phyloP scores from a whole-genome alignment of 1,284 basidiomycete species.

The Ganoderma lingzhi region DNA sequence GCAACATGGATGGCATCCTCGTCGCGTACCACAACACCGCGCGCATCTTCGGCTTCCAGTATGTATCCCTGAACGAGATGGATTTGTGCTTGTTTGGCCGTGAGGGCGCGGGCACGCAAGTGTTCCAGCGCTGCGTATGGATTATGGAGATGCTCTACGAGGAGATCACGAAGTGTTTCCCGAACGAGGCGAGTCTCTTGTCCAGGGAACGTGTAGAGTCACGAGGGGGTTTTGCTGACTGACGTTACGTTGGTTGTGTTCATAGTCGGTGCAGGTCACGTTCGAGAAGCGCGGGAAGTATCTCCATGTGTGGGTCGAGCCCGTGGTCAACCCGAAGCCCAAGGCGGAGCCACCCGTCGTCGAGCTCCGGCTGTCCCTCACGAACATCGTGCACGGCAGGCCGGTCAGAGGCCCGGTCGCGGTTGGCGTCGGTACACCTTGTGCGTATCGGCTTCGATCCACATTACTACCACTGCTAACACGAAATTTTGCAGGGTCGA shows the following conservation, averaged over 20 bases:
- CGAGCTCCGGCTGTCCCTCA: constrained; percentile 49
- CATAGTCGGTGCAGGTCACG: constrained; percentile 64
- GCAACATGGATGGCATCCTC: constrained; percentile 97
- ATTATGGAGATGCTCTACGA: constrained; percentile 79
- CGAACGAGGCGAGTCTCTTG: constrained; percentile 59
- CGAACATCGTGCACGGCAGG: constrained; percentile 45
- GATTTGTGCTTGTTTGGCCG: constrained; percentile 83
- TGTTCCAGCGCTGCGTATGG: constrained; percentile 82
- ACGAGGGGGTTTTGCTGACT: not conserved
- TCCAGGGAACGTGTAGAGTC: not conserved
- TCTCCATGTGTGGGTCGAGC: constrained; percentile 75
- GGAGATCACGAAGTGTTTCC: constrained; percentile 71
- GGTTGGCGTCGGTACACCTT: constrained; percentile 37
- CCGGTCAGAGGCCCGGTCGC: constrained; percentile 44
- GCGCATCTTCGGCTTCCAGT: constrained; percentile 94
- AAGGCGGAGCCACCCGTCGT: constrained; percentile 49
- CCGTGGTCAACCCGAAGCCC: constrained; percentile 50
- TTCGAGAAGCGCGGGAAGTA: constrained; percentile 57
- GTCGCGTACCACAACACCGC: constrained; percentile 95
- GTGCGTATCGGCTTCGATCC: constrained; percentile 43
- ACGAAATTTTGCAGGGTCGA: constrained; percentile 54
- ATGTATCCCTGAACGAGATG: constrained; percentile 89
- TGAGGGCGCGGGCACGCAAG: constrained; percentile 66
- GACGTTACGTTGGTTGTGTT: not conserved
- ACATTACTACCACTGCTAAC: not conserved